Evolutionary conservation across 2,329 filamentous ascomycete species (phyloP), one percentile per base, ranked within the genome.

Genomic region (Colletotrichum spinosum): DNA sequence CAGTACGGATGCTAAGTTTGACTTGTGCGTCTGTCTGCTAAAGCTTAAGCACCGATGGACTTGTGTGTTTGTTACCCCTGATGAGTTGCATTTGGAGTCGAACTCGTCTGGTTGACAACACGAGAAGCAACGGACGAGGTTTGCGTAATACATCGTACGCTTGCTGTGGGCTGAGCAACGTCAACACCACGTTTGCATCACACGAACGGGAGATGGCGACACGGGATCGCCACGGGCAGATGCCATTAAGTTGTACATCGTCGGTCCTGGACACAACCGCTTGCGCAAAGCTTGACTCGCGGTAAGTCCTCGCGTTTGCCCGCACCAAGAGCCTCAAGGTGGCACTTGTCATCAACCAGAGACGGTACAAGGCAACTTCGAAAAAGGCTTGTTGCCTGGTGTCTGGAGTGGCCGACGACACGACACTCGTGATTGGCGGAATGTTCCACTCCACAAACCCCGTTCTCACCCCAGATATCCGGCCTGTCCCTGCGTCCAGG

Each of bases 291-390:
- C 45, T 48, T 61, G 62, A 55, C 51, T 65, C 57, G 34, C 34
- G 8, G 41, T 48, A 7, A 39, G 37, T 33, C 13, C 51, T 55
- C 44, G 41, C 6, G 10, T 42, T 55, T 51, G 41, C 9, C 33
- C 50, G 9, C 9, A 11, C 62, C 17, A 51, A 61, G 61, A 65
- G 51, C 39, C 57, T 17, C 51, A 51, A n/a, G 34, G 35, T 55
- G 46, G 44, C 15, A 34, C 17, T 44, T 38, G 35, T 5, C 3
- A 3, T 6, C 37, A 35, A 51, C 48, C n/a, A 41, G 13, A 48
- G 34, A 39, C 38, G 11, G 50, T 60, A 55, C 25, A 5, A 25
- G 4, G 25, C 25, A 25, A 25, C 25, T 1, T 25, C 25, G 33
- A 17, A 50, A 45, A 51, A 60, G 34, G 33, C 4, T 33, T 13